Percentiles rank a stretch among this genome's conserved stretches.
These are phyloP conservation scores for Neospermospora avenae DNA, from an alignment of 2,329 filamentous ascomycete genomes.

Conservation along the genomic window DNA sequence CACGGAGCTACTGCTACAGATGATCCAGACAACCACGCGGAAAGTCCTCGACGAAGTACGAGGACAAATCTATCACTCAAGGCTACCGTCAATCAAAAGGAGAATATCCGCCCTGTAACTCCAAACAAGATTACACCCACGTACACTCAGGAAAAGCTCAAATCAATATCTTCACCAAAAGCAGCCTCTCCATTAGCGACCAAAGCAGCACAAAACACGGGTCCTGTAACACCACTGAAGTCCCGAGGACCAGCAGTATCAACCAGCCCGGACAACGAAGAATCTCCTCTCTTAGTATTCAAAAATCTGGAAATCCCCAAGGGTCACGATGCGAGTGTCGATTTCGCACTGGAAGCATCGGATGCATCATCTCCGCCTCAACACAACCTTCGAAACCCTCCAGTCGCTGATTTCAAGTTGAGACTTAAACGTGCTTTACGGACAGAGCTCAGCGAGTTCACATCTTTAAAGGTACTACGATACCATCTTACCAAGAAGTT, in stretches of 20 bases:
- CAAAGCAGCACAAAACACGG: conserved; percentile 12
- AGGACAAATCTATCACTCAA: conserved; percentile 17
- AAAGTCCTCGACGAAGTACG: conserved; percentile 21
- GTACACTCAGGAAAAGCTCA: not conserved
- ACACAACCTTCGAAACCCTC: conserved; percentile 7
- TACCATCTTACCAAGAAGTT: conserved; percentile 46
- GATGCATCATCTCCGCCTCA: conserved; percentile 1
- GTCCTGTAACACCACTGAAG: conserved; percentile 13
- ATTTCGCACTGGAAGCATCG: conserved; percentile 26
- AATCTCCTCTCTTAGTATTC: conserved; percentile 23
- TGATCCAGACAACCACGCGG: conserved; percentile 5
- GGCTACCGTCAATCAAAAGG: conserved; percentile 9
- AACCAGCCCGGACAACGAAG: conserved; percentile 9
- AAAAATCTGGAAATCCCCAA: conserved; percentile 24
- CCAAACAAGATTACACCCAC: not conserved
- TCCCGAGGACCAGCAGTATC: not conserved
- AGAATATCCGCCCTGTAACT: conserved; percentile 12
- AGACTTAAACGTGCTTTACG: conserved; percentile 28
- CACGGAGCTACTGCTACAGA: not conserved
- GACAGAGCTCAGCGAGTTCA: conserved; percentile 48
- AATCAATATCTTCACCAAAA: not conserved
- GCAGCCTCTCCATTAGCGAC: not conserved
- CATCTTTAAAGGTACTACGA: conserved; percentile 51
- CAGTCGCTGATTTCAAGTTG: conserved; percentile 27
- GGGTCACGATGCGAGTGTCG: conserved; percentile 33